Evolutionary conservation across 495 filamentous ascomycete genomes (phyloP).

Genomic region (Aspergillus heteromorphus): DNA sequence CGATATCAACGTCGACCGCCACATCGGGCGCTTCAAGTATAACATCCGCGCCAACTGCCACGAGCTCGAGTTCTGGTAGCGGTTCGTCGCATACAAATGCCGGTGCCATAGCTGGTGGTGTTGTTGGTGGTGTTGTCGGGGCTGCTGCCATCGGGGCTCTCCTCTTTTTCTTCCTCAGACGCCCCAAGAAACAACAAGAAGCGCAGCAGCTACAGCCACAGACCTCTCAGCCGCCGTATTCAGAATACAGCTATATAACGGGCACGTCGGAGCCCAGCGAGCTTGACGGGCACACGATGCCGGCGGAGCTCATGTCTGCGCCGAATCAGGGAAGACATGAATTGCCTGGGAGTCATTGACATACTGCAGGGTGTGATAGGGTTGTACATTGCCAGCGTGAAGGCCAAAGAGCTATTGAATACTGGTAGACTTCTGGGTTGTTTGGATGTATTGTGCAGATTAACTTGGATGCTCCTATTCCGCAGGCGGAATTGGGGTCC

Average conservation of each 20-base stretch:
- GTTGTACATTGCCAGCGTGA: no score
- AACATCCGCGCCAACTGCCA: background rate
- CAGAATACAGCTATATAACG: background rate
- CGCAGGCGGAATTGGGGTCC: no score
- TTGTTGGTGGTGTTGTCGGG: conserved; percentile 12
- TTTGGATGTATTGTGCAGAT: no score
- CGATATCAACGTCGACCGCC: no score
- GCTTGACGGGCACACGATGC: background rate
- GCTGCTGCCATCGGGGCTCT: background rate
- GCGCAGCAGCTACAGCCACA: background rate
- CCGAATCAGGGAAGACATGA: background rate
- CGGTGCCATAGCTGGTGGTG: conserved; percentile 13
- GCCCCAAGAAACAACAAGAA: conserved; percentile 2
- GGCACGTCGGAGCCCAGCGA: background rate
- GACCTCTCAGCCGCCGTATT: background rate
- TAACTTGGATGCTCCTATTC: no score
- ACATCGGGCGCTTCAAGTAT: background rate
- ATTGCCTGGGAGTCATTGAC: background rate
- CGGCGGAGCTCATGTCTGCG: background rate
- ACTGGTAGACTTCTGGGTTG: no score
- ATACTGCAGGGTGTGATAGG: no score
- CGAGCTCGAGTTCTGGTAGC: background rate
- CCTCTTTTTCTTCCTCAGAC: conserved; percentile 5
- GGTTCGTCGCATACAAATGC: background rate
- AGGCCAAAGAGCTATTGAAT: no score